A percentile compares a stretch with the other conserved stretches of the same genome.
phyloP scores from a whole-genome alignment of 164 flowering plant species.

The Protea cynaroides region DNA sequence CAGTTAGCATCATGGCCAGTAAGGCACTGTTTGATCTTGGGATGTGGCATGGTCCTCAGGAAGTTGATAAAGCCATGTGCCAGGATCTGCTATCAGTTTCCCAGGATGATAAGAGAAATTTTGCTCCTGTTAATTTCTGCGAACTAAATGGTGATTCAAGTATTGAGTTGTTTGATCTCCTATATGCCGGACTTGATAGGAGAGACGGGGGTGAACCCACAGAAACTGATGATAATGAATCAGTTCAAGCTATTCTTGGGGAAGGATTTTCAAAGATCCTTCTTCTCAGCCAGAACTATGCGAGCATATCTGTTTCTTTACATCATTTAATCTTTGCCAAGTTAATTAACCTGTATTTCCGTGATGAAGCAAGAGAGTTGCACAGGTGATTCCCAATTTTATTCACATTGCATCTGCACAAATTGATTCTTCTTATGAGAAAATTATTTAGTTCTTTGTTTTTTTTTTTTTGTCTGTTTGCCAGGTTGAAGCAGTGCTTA shows the following conservation, averaged over 20 bases:
- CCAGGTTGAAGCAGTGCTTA: slow-evolving; percentile 86
- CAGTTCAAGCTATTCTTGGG: slow-evolving; percentile 57
- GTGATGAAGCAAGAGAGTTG: slow-evolving; percentile 44
- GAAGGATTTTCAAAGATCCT: slow-evolving; percentile 94
- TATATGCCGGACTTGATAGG: slow-evolving; percentile 53
- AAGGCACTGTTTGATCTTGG: slow-evolving; percentile 79
- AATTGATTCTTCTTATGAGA: neutral
- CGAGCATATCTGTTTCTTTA: slow-evolving; percentile 46
- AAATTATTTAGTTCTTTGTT: neutral
- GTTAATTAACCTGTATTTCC: slow-evolving; percentile 67
- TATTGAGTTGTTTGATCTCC: slow-evolving; percentile 53
- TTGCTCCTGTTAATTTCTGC: slow-evolving; percentile 21
- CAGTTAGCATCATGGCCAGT: slow-evolving; percentile 57
- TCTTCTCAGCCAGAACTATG: slow-evolving; percentile 73
- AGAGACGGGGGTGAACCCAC: slow-evolving; percentile 23
- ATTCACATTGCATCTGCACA: neutral
- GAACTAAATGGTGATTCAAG: slow-evolving; percentile 30
- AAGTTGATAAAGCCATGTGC: slow-evolving; percentile 58
- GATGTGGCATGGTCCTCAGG: slow-evolving; percentile 85
- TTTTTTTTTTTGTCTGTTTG: slow-evolving; percentile 4
- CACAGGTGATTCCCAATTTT: slow-evolving; percentile 38
- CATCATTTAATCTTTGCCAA: slow-evolving; percentile 51
- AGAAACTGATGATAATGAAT: slow-evolving; percentile 54
- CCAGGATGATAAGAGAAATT: slow-evolving; percentile 19
- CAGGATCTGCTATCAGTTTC: slow-evolving; percentile 27